Evolutionary conservation across 2,329 filamentous ascomycete species (phyloP).

Genomic region (Alternaria arborescens): DNA sequence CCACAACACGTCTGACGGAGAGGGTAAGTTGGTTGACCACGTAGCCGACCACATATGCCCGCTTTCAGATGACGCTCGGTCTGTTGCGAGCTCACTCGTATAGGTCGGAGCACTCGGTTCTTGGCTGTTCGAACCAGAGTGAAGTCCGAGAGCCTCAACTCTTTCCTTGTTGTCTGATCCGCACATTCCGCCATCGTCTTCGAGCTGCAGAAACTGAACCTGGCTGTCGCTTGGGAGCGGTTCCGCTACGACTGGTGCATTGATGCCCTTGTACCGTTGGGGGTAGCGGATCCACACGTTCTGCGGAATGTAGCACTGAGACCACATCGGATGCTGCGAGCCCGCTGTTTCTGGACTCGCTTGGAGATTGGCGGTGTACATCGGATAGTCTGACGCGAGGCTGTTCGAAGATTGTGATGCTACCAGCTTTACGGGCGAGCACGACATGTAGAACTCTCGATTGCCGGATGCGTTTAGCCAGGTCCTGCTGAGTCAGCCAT

Average conservation of each 20-base stretch:
- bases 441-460: constrained; percentile 56
- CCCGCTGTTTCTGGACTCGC: background rate
- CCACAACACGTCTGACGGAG: too few species aligned
- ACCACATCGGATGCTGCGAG: background rate
- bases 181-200: background rate
- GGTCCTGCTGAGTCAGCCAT: constrained; percentile 10
- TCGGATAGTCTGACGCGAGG: constrained; percentile 1
- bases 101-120: background rate
- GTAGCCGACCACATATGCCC: too few species aligned
- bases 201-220: background rate
- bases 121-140: background rate
- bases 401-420: background rate
- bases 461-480: constrained; percentile 52
- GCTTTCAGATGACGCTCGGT: too few species aligned
- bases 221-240: background rate
- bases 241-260: background rate
- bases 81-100: background rate
- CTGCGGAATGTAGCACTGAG: constrained; percentile 10
- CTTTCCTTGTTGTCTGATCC: constrained; percentile 8
- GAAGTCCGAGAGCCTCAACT: background rate
- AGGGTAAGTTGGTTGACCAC: too few species aligned
- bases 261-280: background rate
- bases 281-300: constrained; percentile 14
- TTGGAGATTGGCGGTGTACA: constrained; percentile 14
- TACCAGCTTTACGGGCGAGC: constrained; percentile 47